phyloP scores from a whole-genome alignment of 306 rosid species.

The Purshia tridentata region DNA sequence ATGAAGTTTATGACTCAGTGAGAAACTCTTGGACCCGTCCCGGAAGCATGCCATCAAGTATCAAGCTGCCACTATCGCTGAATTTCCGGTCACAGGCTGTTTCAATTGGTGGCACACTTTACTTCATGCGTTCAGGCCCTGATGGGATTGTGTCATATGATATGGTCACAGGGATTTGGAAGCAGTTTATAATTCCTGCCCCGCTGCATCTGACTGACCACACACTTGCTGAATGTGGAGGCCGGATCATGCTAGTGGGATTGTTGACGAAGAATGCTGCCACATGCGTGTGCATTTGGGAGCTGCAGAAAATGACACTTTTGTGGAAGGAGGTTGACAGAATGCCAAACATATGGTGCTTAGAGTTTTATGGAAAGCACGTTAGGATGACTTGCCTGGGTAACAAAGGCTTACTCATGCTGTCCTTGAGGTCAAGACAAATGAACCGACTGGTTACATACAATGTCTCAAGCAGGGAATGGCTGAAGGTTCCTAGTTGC shows the following conservation, averaged over 20 bases:
- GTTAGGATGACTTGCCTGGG: constrained; percentile 90
- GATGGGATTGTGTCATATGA: constrained; percentile 79
- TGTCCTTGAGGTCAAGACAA: constrained; percentile 69
- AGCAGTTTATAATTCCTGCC: constrained; percentile 65
- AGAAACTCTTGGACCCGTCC: constrained; percentile 70
- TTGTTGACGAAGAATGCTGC: constrained; percentile 82
- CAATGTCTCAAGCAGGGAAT: constrained; percentile 60
- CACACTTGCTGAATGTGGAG: constrained; percentile 73
- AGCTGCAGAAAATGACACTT: constrained; percentile 93
- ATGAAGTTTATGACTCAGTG: constrained; percentile 75
- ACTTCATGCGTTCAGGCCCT: constrained; percentile 76
- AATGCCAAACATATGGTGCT: constrained; percentile 99
- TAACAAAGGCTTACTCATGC: constrained; percentile 88
- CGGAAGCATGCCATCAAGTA: constrained; percentile 49
- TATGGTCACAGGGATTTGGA: constrained; percentile 65
- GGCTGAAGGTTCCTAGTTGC: constrained; percentile 81
- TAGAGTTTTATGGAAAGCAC: constrained; percentile 97
- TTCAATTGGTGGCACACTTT: constrained; percentile 53
- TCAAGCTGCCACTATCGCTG: constrained; percentile 58
- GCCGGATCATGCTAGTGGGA: constrained; percentile 82
- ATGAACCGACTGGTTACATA: constrained; percentile 73
- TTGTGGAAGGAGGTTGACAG: constrained; percentile 99
- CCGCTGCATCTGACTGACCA: constrained; percentile 67
- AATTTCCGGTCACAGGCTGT: constrained; percentile 65
- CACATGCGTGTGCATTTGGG: constrained; percentile 93